These are phyloP conservation scores for Epithele typhae DNA, from an alignment of 768 basidiomycete genomes.

Conservation along the genomic window DNA sequence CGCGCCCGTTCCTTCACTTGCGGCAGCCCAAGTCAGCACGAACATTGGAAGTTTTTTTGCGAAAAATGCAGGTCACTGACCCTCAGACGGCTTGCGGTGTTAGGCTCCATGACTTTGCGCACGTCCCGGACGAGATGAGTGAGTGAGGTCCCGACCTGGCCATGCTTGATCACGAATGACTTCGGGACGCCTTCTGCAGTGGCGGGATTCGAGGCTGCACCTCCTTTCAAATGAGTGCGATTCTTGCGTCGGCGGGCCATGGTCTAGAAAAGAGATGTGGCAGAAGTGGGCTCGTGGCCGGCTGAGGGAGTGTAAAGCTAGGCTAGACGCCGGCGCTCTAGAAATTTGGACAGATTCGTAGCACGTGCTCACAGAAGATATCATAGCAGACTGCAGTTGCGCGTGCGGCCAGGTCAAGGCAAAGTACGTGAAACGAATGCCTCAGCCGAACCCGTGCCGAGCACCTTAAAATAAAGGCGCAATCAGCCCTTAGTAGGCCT, in stretches of 20 bases:
- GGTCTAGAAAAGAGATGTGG: no score
- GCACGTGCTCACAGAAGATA: no score
- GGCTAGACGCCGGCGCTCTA: no score
- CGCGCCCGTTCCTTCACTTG: slow-evolving; percentile 74
- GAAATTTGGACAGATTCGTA: no score
- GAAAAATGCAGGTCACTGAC: slow-evolving; percentile 38
- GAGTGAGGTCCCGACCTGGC: slow-evolving; percentile 83
- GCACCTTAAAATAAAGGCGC: no score
- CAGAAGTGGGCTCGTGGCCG: no score
- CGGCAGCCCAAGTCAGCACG: slow-evolving; percentile 1
- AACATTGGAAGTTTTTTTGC: neutral
- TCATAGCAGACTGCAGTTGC: no score
- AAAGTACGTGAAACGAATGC: no score
- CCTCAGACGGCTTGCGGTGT: slow-evolving; percentile 89
- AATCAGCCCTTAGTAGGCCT: no score
- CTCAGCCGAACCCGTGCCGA: no score
- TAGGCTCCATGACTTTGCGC: slow-evolving; percentile 96
- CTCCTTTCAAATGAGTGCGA: slow-evolving; percentile 74
- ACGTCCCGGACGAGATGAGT: slow-evolving; percentile 89
- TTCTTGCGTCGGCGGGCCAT: slow-evolving; percentile 80
- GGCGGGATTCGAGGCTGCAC: slow-evolving; percentile 30
- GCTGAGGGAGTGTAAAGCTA: no score
- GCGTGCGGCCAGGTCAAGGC: no score
- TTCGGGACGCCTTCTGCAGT: slow-evolving; percentile 54
- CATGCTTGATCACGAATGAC: slow-evolving; percentile 96